Conservation (phyloP, 2,329 filamentous ascomycete species). For the Aureobasidium lini region DNA sequence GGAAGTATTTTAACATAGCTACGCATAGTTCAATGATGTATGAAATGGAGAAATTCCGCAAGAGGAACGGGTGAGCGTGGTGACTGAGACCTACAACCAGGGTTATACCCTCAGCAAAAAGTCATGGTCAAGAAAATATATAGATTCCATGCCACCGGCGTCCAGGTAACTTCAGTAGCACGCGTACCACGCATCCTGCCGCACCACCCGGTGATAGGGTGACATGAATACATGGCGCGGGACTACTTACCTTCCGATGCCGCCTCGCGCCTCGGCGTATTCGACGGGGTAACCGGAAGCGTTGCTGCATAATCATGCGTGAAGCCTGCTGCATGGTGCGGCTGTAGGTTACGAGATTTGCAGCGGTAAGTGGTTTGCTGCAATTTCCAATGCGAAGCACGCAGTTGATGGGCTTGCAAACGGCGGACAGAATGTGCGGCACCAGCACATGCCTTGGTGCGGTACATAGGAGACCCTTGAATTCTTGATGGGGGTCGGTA, state of each 20-base stretch:
- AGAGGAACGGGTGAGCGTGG: too few species aligned
- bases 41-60: too few species aligned
- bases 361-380: neutral
- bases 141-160: neutral
- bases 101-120: neutral
- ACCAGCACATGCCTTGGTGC: neutral
- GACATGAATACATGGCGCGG: neutral
- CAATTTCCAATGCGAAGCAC: conserved; percentile 1
- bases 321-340: neutral
- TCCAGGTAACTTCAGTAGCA: neutral
- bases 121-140: neutral
- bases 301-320: conserved; percentile 9
- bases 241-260: neutral
- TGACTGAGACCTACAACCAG: neutral
- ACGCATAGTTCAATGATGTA: too few species aligned
- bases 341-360: neutral
- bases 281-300: neutral
- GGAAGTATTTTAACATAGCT: too few species aligned
- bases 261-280: conserved; percentile 6
- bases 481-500: neutral
- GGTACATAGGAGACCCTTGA: neutral
- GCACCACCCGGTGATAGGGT: neutral
- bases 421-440: neutral
- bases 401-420: neutral
- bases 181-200: neutral